Percentiles rank a stretch among this genome's conserved stretches.
These are phyloP conservation scores for Vitis hybrid DNA, from an alignment of 177 flowering plant genomes.

Conservation along the genomic window DNA sequence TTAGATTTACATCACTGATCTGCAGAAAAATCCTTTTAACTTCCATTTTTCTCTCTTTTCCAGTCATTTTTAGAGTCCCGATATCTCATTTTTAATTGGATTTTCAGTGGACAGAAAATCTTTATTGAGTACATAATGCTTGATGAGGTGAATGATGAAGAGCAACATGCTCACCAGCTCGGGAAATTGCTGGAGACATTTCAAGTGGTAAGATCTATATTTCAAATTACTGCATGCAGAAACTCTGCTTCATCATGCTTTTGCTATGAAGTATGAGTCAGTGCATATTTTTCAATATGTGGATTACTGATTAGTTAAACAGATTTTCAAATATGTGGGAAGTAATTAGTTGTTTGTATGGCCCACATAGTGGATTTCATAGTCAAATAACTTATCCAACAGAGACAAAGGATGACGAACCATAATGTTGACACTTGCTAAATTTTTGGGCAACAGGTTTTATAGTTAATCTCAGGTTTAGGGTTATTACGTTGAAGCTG, in stretches of 20 bases:
- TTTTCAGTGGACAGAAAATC: conserved; percentile 78
- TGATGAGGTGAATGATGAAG: conserved; percentile 89
- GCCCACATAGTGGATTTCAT: too few relatives aligned
- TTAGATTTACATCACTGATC: neutral
- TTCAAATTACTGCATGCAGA: neutral
- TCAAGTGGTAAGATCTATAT: conserved; percentile 67
- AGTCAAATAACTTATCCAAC: too few relatives aligned
- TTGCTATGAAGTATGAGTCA: neutral
- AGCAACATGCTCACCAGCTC: conserved; percentile 85
- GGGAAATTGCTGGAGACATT: conserved; percentile 75
- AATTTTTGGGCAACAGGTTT: too few relatives aligned
- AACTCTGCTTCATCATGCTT: neutral
- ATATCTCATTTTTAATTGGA: conserved; percentile 11
- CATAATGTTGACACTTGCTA: too few relatives aligned
- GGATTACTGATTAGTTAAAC: neutral
- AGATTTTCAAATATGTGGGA: too few relatives aligned
- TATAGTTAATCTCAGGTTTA: too few relatives aligned
- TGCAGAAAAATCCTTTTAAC: neutral
- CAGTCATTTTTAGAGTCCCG: neutral
- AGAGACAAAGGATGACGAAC: too few relatives aligned
- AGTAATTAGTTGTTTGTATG: neutral
- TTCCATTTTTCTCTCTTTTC: neutral
- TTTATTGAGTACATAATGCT: conserved; percentile 98
- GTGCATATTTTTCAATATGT: neutral
- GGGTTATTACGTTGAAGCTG: too few relatives aligned